These are phyloP conservation scores for Spatholobus suberectus DNA, from an alignment of 306 rosid species.

Conservation along the genomic window DNA sequence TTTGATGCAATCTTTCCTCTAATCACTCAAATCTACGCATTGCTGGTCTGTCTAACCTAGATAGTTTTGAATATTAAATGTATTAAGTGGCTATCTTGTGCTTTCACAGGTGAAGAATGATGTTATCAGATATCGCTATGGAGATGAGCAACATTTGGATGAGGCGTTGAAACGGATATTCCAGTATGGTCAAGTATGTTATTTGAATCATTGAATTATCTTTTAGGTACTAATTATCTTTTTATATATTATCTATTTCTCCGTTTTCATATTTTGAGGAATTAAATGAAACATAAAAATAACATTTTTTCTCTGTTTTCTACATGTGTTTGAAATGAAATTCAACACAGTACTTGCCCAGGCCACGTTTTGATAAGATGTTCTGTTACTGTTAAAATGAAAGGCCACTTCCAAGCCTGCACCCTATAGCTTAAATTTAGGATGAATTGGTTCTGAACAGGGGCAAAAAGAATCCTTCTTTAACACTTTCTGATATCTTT, in stretches of 20 bases:
- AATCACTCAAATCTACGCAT: not conserved
- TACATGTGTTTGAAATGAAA: conserved; percentile 18
- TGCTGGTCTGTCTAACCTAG: not conserved
- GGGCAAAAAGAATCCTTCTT: conserved; percentile 1
- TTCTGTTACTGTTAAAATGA: not conserved
- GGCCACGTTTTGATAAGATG: not conserved
- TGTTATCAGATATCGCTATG: conserved; percentile 89
- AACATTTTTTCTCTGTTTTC: not conserved
- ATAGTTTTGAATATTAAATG: not conserved
- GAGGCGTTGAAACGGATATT: conserved; percentile 94
- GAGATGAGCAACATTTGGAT: conserved; percentile 98
- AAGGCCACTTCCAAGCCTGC: not conserved
- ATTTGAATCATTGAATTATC: conserved; percentile 17
- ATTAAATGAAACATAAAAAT: conserved; percentile 13
- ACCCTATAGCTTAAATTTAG: not conserved
- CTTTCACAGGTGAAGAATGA: conserved; percentile 79
- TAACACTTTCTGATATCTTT: not conserved
- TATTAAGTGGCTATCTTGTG: conserved; percentile 21
- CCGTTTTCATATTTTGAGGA: conserved; percentile 25
- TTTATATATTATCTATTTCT: not conserved
- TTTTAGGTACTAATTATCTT: conserved; percentile 7
- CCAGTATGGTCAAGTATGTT: conserved; percentile 88
- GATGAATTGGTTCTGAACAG: conserved; percentile 6
- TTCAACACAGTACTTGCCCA: not conserved
- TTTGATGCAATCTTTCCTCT: conserved; percentile 27